Conservation (phyloP, 768 basidiomycete species). For the Hygrocybe coccinea region DNA sequence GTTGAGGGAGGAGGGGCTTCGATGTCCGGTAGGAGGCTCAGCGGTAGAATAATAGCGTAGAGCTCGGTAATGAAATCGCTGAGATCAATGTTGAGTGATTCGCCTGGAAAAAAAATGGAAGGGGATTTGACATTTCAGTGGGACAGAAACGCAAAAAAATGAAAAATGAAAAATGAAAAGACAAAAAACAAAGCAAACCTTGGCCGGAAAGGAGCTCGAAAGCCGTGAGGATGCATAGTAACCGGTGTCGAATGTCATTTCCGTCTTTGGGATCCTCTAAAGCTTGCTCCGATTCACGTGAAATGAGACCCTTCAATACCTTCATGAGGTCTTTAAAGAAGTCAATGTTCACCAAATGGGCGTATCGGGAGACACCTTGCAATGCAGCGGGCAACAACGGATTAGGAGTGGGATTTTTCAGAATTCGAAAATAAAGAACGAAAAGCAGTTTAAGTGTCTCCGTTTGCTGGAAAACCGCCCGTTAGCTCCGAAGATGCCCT, state of each 20-base stretch:
- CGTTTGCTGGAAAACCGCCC: constrained; percentile 69
- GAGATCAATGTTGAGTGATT: constrained; percentile 96
- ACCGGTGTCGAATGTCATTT: constrained; percentile 48
- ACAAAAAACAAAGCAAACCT: constrained; percentile 45
- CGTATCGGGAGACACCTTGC: constrained; percentile 87
- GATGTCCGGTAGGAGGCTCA: constrained; percentile 62
- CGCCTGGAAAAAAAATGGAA: no score
- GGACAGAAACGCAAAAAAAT: no score
- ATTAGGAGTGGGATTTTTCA: constrained; percentile 79
- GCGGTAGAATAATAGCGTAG: constrained; percentile 74
- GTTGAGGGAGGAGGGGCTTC: constrained; percentile 44
- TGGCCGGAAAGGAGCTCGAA: constrained; percentile 96
- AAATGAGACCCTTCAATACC: constrained; percentile 74
- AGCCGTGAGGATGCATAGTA: constrained; percentile 92
- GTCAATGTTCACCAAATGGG: constrained; percentile 95
- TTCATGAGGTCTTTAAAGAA: constrained; percentile 95
- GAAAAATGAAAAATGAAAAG: background rate
- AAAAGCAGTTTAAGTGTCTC: constrained; percentile 97
- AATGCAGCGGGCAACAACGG: constrained; percentile 82
- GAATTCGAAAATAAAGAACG: constrained; percentile 91
- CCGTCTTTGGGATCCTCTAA: constrained; percentile 30
- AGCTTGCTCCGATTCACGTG: constrained; percentile 42
- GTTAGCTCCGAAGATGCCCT: constrained; percentile 7
- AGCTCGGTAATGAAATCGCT: constrained; percentile 81
- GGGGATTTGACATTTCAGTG: no score